These are phyloP conservation scores for Anisodus tanguticus DNA, from an alignment of 257 asterid species.

Conservation along the genomic window DNA sequence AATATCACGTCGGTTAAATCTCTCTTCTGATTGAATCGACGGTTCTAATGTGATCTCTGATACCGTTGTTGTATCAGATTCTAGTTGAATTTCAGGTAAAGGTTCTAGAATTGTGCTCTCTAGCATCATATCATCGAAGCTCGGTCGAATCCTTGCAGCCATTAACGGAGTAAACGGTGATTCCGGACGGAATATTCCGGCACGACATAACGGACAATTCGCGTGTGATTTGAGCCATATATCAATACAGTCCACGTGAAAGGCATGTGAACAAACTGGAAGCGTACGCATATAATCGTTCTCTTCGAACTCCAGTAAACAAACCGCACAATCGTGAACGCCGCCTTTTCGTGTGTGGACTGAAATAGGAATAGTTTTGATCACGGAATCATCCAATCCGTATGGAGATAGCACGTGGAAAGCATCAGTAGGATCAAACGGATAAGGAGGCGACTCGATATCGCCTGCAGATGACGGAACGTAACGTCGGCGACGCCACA, in stretches of 20 bases:
- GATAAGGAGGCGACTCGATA: conserved; percentile 74
- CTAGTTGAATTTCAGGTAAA: conserved; percentile 53
- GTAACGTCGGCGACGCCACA: conserved; percentile 75
- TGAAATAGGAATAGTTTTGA: conserved; percentile 87
- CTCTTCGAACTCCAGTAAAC: conserved; percentile 80
- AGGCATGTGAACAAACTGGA: conserved; percentile 81
- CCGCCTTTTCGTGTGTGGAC: conserved; percentile 60
- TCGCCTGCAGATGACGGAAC: conserved; percentile 79
- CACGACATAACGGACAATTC: conserved; percentile 94
- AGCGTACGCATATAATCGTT: conserved; percentile 86
- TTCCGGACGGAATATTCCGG: conserved; percentile 70
- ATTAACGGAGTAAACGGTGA: conserved; percentile 89
- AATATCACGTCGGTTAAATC: conserved; percentile 70
- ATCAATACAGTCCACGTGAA: conserved; percentile 95
- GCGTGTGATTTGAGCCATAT: conserved; percentile 96
- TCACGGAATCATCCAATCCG: conserved; percentile 85
- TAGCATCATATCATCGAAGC: conserved; percentile 71
- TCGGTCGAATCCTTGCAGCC: conserved; percentile 89
- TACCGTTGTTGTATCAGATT: conserved; percentile 45
- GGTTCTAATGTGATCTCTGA: conserved; percentile 63
- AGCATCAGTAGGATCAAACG: conserved; percentile 62
- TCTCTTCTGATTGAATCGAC: conserved; percentile 67
- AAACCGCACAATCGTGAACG: conserved; percentile 82
- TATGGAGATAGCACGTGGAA: conserved; percentile 81
- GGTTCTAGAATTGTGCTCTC: conserved; percentile 67